Evolutionary conservation across 169 alveolate genomes (phyloP), one percentile per base, ranked within the genome.

Genomic region (Toxoplasma gondii): DNA sequence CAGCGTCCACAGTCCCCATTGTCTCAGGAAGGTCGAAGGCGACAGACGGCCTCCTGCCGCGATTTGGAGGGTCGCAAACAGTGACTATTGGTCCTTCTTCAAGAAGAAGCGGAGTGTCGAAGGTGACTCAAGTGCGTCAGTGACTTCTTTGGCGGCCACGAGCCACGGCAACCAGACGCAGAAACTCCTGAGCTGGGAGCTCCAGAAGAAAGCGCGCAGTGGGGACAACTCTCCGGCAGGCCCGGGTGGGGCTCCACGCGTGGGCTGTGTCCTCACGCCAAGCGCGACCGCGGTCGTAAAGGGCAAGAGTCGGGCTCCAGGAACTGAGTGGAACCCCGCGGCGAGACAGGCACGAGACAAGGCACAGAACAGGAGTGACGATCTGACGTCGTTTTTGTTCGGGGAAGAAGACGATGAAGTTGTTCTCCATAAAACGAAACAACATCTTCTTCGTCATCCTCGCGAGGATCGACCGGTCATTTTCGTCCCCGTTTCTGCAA

Each of bases 371-470:
- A 27, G 22, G 74, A 49, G 12, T 12, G 58, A 49, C 58, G 58
- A 49, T 12, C 12, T 49, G 4, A 12, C 58, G 58, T 49, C 58
- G 58, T 49, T 49, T 49, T 12, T 49, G 58, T 49, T 49, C 58
- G 58, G 74, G n/a, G 74, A 16, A 64, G n/a, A 64, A 64, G 74
- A 64, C 24, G 74, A 64, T 16, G 74, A 16, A 7, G 34, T 16
- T 31, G 74, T 64, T 64, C 22, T 64, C 27, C 24, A n/a, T 45
- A n/a, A 78, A n/a, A 45, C 86, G 10, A 19, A 2, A 31, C 39
- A 78, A 1, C 45, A 78, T n/a, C 86, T 78, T 16, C 43, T 78
- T 16, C 86, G 86, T 19, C 86, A 78, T 78, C 86, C 86, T 78
- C 86, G 86, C 1, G 10, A n/a, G 22, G 86, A 78, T 19, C 39